A percentile compares a stretch with the other conserved stretches of the same genome.
Conservation (phyloP, 1,284 basidiomycete species). For the Cryptococcus sp. region DNA sequence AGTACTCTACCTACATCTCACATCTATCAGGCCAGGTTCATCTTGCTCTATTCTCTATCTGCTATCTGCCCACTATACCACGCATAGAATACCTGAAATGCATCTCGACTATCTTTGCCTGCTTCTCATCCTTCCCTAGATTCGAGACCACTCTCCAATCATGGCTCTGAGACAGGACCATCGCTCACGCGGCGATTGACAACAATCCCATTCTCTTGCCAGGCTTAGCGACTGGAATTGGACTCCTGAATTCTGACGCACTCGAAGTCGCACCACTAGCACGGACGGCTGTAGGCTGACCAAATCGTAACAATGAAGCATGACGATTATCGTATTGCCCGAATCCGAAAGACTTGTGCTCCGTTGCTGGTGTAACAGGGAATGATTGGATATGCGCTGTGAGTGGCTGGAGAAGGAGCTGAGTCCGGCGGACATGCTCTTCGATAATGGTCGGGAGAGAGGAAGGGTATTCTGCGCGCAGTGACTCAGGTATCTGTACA, state of each 20-base stretch:
- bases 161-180: background rate
- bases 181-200: constrained; percentile 36
- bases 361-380: background rate
- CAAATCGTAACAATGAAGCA: constrained; percentile 41
- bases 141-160: background rate
- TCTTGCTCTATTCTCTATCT: background rate
- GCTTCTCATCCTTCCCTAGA: background rate
- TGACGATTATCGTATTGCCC: constrained; percentile 22
- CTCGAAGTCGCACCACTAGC: constrained; percentile 19
- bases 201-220: constrained; percentile 50
- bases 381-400: constrained; percentile 27
- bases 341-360: background rate
- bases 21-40: background rate
- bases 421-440: constrained; percentile 37
- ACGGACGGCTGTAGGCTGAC: constrained; percentile 24
- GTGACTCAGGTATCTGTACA: constrained; percentile 12
- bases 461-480: constrained; percentile 10
- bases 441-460: constrained; percentile 25
- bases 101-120: too few relatives aligned
- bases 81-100: background rate
- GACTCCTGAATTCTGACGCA: constrained; percentile 44
- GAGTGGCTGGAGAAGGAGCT: constrained; percentile 42
- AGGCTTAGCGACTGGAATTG: constrained; percentile 47
- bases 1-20: too few relatives aligned
- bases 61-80: background rate